These are phyloP conservation scores for Graphilbum ipis-grandicollis DNA, from an alignment of 2,329 filamentous ascomycete species.

Conservation along the genomic window DNA sequence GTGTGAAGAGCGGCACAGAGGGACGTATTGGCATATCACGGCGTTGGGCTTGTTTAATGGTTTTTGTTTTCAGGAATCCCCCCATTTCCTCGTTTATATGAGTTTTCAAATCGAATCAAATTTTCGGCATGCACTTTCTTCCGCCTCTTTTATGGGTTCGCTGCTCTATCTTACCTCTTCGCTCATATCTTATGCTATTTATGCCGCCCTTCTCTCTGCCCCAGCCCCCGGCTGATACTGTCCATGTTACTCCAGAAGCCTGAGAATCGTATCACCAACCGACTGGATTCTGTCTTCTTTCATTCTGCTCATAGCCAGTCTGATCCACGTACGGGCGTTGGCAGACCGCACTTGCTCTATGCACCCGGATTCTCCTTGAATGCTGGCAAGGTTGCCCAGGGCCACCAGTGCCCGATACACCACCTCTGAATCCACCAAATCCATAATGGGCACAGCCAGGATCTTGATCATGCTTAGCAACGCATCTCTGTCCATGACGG, in stretches of 20 bases:
- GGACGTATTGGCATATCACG: not conserved
- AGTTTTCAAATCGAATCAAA: too few species aligned
- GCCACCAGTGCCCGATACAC: conserved; percentile 70
- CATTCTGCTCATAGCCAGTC: conserved; percentile 22
- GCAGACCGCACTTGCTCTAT: not conserved
- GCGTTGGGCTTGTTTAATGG: not conserved
- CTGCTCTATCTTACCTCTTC: too few species aligned
- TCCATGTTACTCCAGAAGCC: conserved; percentile 1
- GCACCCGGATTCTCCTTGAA: conserved; percentile 24
- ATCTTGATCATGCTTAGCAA: conserved; percentile 29
- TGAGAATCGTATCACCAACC: conserved; percentile 3
- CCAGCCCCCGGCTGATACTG: not conserved
- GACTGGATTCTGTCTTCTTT: conserved; percentile 28
- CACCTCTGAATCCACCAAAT: conserved; percentile 62
- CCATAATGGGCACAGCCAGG: conserved; percentile 43
- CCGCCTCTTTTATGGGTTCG: too few species aligned
- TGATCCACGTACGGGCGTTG: conserved; percentile 19
- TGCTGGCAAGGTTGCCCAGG: conserved; percentile 49
- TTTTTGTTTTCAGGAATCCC: not conserved
- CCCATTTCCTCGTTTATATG: not conserved
- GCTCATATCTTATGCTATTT: too few species aligned
- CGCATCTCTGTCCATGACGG: conserved; percentile 22
- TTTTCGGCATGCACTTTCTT: too few species aligned
- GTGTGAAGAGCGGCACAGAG: too few species aligned
- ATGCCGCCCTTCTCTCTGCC: not conserved